A percentile compares a stretch with the other conserved stretches of the same genome.
These are phyloP conservation scores for Syzygium oleosum DNA, from an alignment of 345 rosid genomes.

Conservation along the genomic window DNA sequence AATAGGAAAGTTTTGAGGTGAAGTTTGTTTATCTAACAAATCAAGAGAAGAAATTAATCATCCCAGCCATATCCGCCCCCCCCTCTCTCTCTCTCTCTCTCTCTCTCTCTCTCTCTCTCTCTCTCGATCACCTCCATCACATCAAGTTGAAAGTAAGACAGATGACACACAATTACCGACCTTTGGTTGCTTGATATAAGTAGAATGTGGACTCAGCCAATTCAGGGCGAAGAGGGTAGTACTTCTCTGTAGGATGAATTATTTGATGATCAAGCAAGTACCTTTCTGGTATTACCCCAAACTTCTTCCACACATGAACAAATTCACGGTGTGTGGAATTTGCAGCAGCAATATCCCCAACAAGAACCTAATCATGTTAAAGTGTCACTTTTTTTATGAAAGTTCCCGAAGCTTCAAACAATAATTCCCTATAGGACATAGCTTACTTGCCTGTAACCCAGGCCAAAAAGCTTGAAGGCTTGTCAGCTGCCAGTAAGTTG, in stretches of 20 bases:
- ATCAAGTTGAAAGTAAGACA: background rate
- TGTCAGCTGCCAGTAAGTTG: constrained; percentile 98
- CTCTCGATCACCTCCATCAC: background rate
- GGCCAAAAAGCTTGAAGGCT: constrained; percentile 99
- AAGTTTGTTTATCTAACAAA: background rate
- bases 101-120: background rate
- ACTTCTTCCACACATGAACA: constrained; percentile 73
- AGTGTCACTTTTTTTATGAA: background rate
- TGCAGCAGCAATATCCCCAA: constrained; percentile 89
- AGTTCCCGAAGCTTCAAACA: background rate
- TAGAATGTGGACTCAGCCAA: constrained; percentile 95
- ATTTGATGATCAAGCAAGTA: constrained; percentile 82
- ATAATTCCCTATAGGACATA: background rate
- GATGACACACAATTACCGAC: constrained; percentile 18
- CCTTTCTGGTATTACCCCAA: constrained; percentile 92
- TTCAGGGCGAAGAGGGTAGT: constrained; percentile 95
- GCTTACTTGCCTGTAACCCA: constrained; percentile 69
- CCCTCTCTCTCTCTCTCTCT: background rate
- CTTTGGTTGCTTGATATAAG: constrained; percentile 96
- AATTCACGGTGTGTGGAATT: constrained; percentile 89
- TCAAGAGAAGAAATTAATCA: background rate
- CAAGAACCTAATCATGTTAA: constrained; percentile 58
- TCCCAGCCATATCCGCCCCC: fast-evolving
- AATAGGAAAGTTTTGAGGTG: background rate
- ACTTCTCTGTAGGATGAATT: constrained; percentile 89